These are phyloP conservation scores for Volvariella surrecta DNA, from an alignment of 1,284 basidiomycete species.

Conservation along the genomic window DNA sequence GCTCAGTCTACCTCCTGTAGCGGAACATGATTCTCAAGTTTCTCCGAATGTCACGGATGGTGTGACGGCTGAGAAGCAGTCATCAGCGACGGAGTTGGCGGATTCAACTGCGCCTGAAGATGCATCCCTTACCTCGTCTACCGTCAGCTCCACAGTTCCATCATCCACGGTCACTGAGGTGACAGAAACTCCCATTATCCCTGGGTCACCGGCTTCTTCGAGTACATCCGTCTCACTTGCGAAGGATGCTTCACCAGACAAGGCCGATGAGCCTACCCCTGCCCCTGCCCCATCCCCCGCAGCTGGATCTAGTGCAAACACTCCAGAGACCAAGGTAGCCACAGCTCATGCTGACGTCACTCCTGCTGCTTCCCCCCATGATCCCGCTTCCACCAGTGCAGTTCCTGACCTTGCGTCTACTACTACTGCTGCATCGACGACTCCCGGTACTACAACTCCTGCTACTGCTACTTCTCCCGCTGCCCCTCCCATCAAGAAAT, in stretches of 20 bases:
- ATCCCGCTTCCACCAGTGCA: neutral
- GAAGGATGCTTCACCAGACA: constrained; percentile 8
- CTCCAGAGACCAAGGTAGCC: neutral
- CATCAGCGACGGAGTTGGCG: neutral
- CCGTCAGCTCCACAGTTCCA: constrained; percentile 21
- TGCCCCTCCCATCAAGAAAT: constrained; percentile 41
- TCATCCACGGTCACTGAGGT: constrained; percentile 28
- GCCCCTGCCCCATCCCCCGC: neutral
- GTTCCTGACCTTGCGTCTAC: neutral
- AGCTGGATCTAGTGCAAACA: neutral
- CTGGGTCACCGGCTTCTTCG: constrained; percentile 51
- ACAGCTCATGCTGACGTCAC: neutral
- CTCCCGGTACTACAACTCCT: constrained; percentile 4
- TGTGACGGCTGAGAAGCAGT: neutral
- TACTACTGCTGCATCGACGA: neutral
- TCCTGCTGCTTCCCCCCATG: neutral
- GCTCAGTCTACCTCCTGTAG: too few species aligned
- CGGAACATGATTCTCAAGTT: too few species aligned
- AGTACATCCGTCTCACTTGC: constrained; percentile 44
- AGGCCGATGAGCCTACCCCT: constrained; percentile 8
- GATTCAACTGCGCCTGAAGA: neutral
- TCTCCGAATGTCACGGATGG: too few species aligned
- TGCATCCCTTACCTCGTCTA: constrained; percentile 8
- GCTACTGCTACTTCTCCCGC: constrained; percentile 15
- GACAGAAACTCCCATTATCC: constrained; percentile 30